A percentile compares a stretch with the other conserved stretches of the same genome.
These are phyloP conservation scores for Penicillium diatomitis DNA, from an alignment of 495 filamentous ascomycete species.

Conservation along the genomic window DNA sequence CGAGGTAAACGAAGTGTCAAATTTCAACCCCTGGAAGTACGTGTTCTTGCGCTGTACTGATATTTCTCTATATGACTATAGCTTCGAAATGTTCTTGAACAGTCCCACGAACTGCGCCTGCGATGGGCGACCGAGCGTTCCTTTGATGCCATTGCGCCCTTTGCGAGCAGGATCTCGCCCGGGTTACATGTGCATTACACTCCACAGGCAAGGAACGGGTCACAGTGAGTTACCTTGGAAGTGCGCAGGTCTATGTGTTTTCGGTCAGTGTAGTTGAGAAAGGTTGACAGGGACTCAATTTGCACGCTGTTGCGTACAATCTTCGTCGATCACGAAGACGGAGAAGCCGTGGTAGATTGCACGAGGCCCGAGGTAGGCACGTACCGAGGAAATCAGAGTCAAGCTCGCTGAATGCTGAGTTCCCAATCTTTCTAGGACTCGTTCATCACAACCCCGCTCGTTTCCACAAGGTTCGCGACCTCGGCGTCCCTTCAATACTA, in stretches of 20 bases:
- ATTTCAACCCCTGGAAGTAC: background rate
- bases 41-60: background rate
- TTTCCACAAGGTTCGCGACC: constrained; percentile 55
- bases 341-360: constrained; percentile 40
- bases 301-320: constrained; percentile 53
- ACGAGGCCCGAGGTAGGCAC: constrained; percentile 34
- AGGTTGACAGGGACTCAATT: constrained; percentile 38
- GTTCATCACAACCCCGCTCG: constrained; percentile 54
- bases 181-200: constrained; percentile 81
- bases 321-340: constrained; percentile 39
- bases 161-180: constrained; percentile 62
- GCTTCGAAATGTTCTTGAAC: constrained; percentile 53
- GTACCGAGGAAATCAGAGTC: background rate
- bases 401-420: background rate
- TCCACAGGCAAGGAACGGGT: constrained; percentile 32
- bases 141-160: constrained; percentile 55
- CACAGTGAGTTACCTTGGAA: constrained; percentile 27
- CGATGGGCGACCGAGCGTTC: constrained; percentile 57
- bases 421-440: constrained; percentile 42
- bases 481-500: constrained; percentile 63
- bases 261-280: constrained; percentile 6
- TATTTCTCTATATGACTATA: constrained; percentile 13
- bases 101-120: constrained; percentile 66
- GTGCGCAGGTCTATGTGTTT: background rate
- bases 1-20: constrained; percentile 38